Evolutionary conservation across 257 asterid genomes (phyloP).

Genomic region (Anisodus acutangulus): DNA sequence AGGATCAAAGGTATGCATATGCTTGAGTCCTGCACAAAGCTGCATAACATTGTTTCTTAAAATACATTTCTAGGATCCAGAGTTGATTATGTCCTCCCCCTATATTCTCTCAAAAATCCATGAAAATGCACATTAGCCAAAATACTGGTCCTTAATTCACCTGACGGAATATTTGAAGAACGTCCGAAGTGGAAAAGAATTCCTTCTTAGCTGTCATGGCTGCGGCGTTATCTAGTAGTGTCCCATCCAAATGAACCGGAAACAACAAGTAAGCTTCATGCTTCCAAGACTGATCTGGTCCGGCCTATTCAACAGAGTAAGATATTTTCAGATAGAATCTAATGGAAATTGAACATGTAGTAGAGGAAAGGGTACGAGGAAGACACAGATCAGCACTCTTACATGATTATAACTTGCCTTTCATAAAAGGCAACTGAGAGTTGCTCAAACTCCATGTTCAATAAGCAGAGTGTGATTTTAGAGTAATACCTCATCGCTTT

Average conservation of each 20-base stretch:
- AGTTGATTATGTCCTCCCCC: conserved; percentile 36
- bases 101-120: not conserved
- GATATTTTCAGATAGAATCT: conserved; percentile 30
- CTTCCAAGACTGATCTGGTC: conserved; percentile 90
- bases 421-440: not conserved
- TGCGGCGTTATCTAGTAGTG: conserved; percentile 71
- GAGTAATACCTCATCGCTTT: not conserved
- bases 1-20: conserved; percentile 92
- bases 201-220: conserved; percentile 85
- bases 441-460: not conserved
- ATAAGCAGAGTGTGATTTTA: not conserved
- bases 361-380: not conserved
- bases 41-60: conserved; percentile 50
- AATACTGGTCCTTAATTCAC: conserved; percentile 39
- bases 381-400: not conserved
- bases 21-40: conserved; percentile 99
- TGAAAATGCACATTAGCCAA: conserved; percentile 16
- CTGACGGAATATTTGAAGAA: conserved; percentile 95
- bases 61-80: conserved; percentile 12
- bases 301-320: conserved; percentile 54
- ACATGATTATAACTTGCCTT: conserved; percentile 13
- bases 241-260: conserved; percentile 97
- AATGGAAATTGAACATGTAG: conserved; percentile 29
- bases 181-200: conserved; percentile 83
- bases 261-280: conserved; percentile 95